Conservation (phyloP, 495 filamentous ascomycete genomes). For the Aspergillus asperescens region DNA sequence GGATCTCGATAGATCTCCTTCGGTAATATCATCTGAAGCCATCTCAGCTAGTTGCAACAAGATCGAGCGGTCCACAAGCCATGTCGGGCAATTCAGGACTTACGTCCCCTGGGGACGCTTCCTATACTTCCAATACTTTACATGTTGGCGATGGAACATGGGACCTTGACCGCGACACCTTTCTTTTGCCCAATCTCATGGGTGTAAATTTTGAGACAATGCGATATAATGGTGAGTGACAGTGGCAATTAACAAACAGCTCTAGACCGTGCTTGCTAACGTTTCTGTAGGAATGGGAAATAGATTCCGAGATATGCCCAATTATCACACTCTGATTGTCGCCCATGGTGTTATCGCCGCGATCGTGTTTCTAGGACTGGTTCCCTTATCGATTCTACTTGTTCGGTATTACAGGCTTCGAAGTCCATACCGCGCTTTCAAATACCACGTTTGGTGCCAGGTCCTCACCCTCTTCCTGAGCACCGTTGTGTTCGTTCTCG, state of each 20-base stretch:
- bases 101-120: conserved; percentile 73
- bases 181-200: conserved; percentile 79
- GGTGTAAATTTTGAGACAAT: conserved; percentile 91
- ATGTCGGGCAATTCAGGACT: conserved; percentile 49
- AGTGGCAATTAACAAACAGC: neutral
- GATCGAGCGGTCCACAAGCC: conserved; percentile 2
- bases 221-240: conserved; percentile 78
- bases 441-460: conserved; percentile 80
- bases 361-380: conserved; percentile 79
- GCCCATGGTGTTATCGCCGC: conserved; percentile 82
- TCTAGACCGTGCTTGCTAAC: conserved; percentile 3
- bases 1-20: conserved; percentile 47
- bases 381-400: conserved; percentile 72
- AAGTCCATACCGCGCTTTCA: conserved; percentile 61
- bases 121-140: conserved; percentile 76
- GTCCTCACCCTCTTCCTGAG: conserved; percentile 67
- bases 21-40: conserved; percentile 21
- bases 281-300: conserved; percentile 76
- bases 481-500: conserved; percentile 70
- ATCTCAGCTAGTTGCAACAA: neutral
- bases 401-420: conserved; percentile 65
- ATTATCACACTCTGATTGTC: conserved; percentile 74
- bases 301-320: conserved; percentile 66
- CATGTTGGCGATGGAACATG: conserved; percentile 89
- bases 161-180: conserved; percentile 77